Base-by-base conservation (phyloP, 148 eudicot species). In the Chenopodium album region DNA sequence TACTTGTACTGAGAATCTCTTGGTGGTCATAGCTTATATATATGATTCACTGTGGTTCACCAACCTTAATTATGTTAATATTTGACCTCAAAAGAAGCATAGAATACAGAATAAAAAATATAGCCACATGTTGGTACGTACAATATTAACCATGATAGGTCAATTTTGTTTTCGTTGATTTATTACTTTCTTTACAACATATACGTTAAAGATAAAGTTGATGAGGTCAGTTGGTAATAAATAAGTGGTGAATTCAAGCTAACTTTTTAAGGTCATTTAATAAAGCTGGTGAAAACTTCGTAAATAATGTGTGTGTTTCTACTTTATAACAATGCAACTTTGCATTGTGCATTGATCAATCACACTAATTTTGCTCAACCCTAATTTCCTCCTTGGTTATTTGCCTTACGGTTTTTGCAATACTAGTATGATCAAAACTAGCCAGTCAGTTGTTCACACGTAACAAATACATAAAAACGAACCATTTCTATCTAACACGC, bases 1-100 rank as follows among this genome's bases (percentile, higher is more conserved):
- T 23, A 92, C 89, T 85, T 88, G 85, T 31, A 90, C 94, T 12
- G 92, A 89, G 79, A 92, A 92, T 59, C 34, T 88, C 87, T 89
- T 87, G 91, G 86, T 88, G 71, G 19, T 85, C 73, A 69, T 63
- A 41, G 44, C 44, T 41, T 41, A 41, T 41, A 41, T 41, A 41
- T 41, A 41, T 41, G 7, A 14, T 41, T 78, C 12, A 14, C 62
- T 19, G 59, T 23, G 26, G 13, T 47, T 19, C 76, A 67, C 20
- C 29, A 71, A 37, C 9, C 46, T 52, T 20, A 32, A 8, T 29
- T 48, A 19, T 32, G 12, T 8, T 41, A 41, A 41, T 41, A 5
- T 41, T 41, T 41, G 44, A 41, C 44, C 44, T 41, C 44, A 5
- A 32, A 32, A 32, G 14, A 50, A 50, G 54, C 12, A 50, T 50